Conservation (phyloP, 2,329 filamentous ascomycete genomes). For the Apiospora aurea region DNA sequence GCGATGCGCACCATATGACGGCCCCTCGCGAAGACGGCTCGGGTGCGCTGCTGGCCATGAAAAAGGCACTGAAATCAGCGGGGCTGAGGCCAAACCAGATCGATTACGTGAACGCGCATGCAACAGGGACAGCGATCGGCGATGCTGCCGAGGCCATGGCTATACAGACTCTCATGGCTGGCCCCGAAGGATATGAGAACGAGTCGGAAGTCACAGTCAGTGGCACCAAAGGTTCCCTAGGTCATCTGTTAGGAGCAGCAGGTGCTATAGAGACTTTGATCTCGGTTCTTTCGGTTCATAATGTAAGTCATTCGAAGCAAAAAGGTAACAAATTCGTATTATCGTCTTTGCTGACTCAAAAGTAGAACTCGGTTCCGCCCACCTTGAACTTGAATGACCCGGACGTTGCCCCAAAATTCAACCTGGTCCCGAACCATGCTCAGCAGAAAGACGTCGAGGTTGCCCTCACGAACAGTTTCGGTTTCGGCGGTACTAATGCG, state of each 20-base stretch:
- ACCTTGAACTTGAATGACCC: constrained; percentile 81
- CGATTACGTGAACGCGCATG: constrained; percentile 95
- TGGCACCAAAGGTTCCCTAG: constrained; percentile 92
- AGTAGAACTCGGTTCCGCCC: constrained; percentile 78
- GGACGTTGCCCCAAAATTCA: constrained; percentile 76
- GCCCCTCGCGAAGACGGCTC: constrained; percentile 83
- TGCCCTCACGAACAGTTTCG: constrained; percentile 93
- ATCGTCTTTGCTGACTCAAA: not conserved
- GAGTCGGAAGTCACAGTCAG: constrained; percentile 79
- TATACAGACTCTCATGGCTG: constrained; percentile 79
- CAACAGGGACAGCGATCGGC: constrained; percentile 85
- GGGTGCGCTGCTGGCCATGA: constrained; percentile 87
- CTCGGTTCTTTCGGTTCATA: constrained; percentile 76
- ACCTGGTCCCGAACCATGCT: constrained; percentile 78
- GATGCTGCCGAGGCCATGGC: constrained; percentile 89
- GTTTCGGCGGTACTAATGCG: constrained; percentile 96
- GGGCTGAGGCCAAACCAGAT: constrained; percentile 72
- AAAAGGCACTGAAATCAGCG: constrained; percentile 77
- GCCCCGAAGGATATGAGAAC: constrained; percentile 68
- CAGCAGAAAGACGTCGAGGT: constrained; percentile 76
- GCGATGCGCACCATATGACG: constrained; percentile 93
- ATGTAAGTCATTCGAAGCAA: constrained; percentile 63
- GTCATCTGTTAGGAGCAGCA: constrained; percentile 89
- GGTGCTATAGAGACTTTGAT: constrained; percentile 92
- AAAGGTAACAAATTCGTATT: no score